Conservation (phyloP, 805 yeast species). For the Hanseniaspora occidentalis region DNA sequence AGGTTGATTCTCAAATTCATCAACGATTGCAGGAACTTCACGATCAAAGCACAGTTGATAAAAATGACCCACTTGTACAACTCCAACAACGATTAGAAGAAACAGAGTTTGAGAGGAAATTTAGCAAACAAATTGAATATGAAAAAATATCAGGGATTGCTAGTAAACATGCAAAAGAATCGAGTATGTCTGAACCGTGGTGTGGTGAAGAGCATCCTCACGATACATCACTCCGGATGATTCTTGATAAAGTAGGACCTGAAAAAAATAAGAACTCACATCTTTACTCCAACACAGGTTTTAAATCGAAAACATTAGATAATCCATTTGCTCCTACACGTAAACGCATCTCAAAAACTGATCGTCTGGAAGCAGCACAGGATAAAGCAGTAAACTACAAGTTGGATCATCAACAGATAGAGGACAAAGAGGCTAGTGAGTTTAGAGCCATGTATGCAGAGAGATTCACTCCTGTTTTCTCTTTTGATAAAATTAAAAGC, state of each 20-base stretch:
- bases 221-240: conserved; percentile 42
- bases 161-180: conserved; percentile 30
- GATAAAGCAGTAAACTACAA: conserved; percentile 57
- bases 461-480: conserved; percentile 33
- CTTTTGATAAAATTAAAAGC: conserved; percentile 37
- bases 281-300: not conserved
- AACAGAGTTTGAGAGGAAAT: conserved; percentile 25
- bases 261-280: not conserved
- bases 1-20: not conserved
- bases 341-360: conserved; percentile 9
- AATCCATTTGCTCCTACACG: conserved; percentile 16
- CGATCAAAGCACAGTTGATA: conserved; percentile 12
- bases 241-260: conserved; percentile 32
- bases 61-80: conserved; percentile 17
- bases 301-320: conserved; percentile 8
- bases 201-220: conserved; percentile 35
- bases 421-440: conserved; percentile 31
- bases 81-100: conserved; percentile 15
- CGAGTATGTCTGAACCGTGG: conserved; percentile 47
- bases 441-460: conserved; percentile 54
- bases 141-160: conserved; percentile 34
- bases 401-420: conserved; percentile 21
- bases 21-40: conserved; percentile 17
- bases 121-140: conserved; percentile 30
- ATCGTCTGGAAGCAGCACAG: conserved; percentile 45